Evolutionary conservation across 1,139 yeast species (phyloP).

Genomic region (Debaryomycetaceae sp.): DNA sequence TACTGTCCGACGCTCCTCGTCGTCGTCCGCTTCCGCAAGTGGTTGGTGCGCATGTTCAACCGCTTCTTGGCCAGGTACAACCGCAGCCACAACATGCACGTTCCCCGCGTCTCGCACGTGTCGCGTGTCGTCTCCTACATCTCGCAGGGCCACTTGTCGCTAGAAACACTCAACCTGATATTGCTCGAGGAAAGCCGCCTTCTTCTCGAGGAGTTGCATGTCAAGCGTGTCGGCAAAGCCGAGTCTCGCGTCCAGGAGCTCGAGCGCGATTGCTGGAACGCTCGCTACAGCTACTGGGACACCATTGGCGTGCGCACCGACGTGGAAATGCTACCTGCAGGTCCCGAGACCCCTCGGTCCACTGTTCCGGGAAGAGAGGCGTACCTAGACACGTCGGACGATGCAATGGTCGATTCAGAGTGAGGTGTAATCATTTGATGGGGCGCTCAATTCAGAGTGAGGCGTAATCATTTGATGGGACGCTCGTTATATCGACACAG

Average conservation of each 20-base stretch:
- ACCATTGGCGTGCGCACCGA: slow-evolving; percentile 15
- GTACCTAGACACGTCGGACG: no score
- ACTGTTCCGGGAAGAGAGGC: no score
- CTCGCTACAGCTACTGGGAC: slow-evolving; percentile 29
- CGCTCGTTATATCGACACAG: no score
- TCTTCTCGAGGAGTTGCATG: slow-evolving; percentile 2
- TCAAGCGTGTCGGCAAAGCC: slow-evolving; percentile 1
- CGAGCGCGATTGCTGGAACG: slow-evolving; percentile 11
- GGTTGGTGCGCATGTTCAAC: slow-evolving; percentile 31
- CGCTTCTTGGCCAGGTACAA: slow-evolving; percentile 23
- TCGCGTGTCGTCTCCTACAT: slow-evolving; percentile 16
- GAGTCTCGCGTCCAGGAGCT: slow-evolving; percentile 4
- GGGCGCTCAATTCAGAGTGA: no score
- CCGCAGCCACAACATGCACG: slow-evolving; percentile 7
- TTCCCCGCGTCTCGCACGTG: slow-evolving; percentile 13
- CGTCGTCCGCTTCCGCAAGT: slow-evolving; percentile 19
- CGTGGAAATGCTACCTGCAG: slow-evolving; percentile 17
- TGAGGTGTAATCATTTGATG: no score
- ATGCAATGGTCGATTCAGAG: no score
- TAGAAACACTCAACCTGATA: not conserved
- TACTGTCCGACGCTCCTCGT: slow-evolving; percentile 16
- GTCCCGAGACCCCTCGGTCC: no score
- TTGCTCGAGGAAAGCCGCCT: slow-evolving; percentile 6
- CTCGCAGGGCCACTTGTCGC: not conserved
- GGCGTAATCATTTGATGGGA: no score